Base-by-base conservation (phyloP, 1,139 yeast species). In the Kluyveromyces sp. region DNA sequence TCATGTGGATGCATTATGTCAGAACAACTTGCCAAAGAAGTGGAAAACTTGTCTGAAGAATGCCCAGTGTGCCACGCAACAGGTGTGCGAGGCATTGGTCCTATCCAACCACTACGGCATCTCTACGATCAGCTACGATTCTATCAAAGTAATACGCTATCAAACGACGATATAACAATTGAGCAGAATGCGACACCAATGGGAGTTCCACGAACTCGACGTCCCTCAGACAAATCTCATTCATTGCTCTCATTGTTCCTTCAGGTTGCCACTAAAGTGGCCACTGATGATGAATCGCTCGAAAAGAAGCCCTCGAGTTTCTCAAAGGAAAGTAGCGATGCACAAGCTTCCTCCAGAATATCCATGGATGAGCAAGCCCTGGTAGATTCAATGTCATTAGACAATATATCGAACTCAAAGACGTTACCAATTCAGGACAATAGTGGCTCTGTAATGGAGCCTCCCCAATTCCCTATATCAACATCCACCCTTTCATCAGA, bases 1-100 rank as follows among this genome's bases (percentile, higher is more conserved):
- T 65, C 80, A 0, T 86, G 95, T 65, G 92, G 94, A 0, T 85
- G 95, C 63, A 63, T 84, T 7, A 71, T 81, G 0, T 80, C 90
- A 1, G 83, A 81, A 53, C 53, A 65, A 1, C 65, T 63, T 5
- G 52, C 43, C 29, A 37, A 47, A n/a, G 55, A 51, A 15, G 47
- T 56, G 7, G 33, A 34, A 2, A 32, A 42, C 10, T 38, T 47
- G 7, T 42, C 48, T 7, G 40, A 43, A 8, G 42, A 46, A 2
- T 83, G 90, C 54, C 83, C 83, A 2, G 60, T 66, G 3, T 83
- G 90, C 56, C 59, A 60, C 2, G 45, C 58, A 0, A 54, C 52
- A 2, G 60, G 67, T 7, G 71, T 70, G 0, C 47, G 54, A 2
- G 43, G 78, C 1, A 54, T 81, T n/a, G 68, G 69, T 3, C 73